Base-by-base conservation (phyloP, 495 filamentous ascomycete species). In the Talaromyces trachyspermus region DNA sequence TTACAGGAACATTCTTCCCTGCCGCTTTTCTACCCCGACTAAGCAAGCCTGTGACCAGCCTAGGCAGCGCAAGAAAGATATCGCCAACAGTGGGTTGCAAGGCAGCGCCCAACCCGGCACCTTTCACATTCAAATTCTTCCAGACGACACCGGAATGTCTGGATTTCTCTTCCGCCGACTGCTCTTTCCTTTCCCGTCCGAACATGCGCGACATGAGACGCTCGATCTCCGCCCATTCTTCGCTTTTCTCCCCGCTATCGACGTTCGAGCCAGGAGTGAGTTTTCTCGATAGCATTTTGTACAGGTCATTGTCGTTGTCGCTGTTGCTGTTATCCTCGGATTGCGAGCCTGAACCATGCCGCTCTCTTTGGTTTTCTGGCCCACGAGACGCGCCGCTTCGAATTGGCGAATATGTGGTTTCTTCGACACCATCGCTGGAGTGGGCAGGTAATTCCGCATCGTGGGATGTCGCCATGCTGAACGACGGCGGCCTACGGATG, bases 11-110 rank as follows among this genome's bases (percentile, higher is more conserved):
- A 36, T 77, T 78, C 15, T 66, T 67, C 44, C 57, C 43, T 15
- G 63, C 56, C 2, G 67, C 69, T 46, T 70, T 75, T 25, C 62
- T 64, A 0, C 64, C 62, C 6, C 58, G 37, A 11, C 58, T 63
- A 6, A 83, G 23, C 14, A 85, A 53, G 2, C 62, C 56, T 47
- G 67, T 72, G n/a, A 82, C 51, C 5, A 69, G 51, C 26, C 79
- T 62, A 0, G 81, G 75, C 6, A 83, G 43, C 2, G 63, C 78
- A 12, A 86, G 55, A 51, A 84, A 78, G 8, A 85, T 59, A 50
- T 85, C 84, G 12, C 78, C 75, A 38, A 82, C 75, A 0, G 75
- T 79, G 5, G 80, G 79, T 49, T 86, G 81, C 14, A 87, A 60
- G 1, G 76, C 75, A 24, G 84, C 81, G 11, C 84, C 84, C 6